Evolutionary conservation across 176 grass and related monocot species (phyloP), one percentile per base, ranked within the genome.

Genomic region (Cenchrus fungigraminus): DNA sequence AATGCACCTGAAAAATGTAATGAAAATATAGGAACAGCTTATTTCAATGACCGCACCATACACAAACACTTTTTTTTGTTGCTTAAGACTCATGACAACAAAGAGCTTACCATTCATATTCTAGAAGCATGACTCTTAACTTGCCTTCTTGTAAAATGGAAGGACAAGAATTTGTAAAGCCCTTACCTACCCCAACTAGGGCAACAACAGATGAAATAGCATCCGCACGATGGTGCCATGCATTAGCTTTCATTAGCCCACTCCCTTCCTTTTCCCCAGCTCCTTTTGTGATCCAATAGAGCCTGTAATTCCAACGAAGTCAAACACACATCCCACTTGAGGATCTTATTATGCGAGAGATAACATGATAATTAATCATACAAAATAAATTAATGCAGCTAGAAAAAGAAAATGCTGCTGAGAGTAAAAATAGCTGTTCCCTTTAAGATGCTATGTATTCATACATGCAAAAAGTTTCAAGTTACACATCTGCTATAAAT

Each of bases 231-330:
- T 98, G 93, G 74, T 95, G 96, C 96, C 96, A 98, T 86, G 97
- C 97, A 85, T 92, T 98, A 82, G 97, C 97, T 90, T 95, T 98
- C 93, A 95, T 94, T 53, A 98, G 62, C 46, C 90, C 93, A 79
- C 97, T 98, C 59, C 96, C 93, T 92, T 95, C 91, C 71, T 89
- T 98, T 77, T 98, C 93, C 37, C 93, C 97, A 75, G 91, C 93
- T 73, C 81, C 87, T 91, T 98, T 95, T 50, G 97, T 95, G 62
- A 98, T 93, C 93, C 91, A 94, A 69, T 89, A 98, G 65, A 98
- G 88, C 69, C 93, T 98, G 56, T 68, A 67, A 73, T 83, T 87
- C 68, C 49, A 84, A 12, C 76, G 7, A 45, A 75, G 11, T 37
- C 61, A 76, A 83, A 67, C 17, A 79, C 78, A 65, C 37, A 22